Evolutionary conservation across 306 rosid genomes (phyloP).

Genomic region (Vachellia pachyceras): DNA sequence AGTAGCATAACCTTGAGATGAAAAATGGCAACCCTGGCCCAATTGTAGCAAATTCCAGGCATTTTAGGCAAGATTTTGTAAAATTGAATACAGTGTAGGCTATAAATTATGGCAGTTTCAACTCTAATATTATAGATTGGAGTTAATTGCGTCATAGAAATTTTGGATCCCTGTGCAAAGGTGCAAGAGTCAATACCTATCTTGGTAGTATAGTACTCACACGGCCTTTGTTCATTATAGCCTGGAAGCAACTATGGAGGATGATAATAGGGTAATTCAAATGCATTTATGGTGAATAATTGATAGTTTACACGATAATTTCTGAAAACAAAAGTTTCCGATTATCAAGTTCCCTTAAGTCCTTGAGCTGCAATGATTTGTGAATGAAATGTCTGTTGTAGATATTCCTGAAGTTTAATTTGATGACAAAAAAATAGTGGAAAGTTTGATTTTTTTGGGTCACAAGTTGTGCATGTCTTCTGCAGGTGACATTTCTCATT

Average conservation of each 20-base stretch:
- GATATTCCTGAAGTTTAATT: constrained; percentile 30
- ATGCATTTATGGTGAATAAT: constrained; percentile 28
- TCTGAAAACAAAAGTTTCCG: constrained; percentile 26
- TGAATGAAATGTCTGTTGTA: constrained; percentile 18
- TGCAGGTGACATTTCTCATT: constrained; percentile 45
- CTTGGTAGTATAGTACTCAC: background rate
- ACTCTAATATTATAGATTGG: constrained; percentile 25
- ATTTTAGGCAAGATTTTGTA: constrained; percentile 24
- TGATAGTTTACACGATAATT: constrained; percentile 10
- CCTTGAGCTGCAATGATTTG: constrained; percentile 29
- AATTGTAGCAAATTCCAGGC: constrained; percentile 32
- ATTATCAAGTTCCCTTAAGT: constrained; percentile 34
- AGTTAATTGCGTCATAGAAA: constrained; percentile 14
- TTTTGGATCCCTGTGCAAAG: background rate
- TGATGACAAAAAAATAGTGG: constrained; percentile 39
- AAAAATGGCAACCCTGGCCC: constrained; percentile 12
- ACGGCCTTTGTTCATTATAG: constrained; percentile 24
- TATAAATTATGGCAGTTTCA: constrained; percentile 27
- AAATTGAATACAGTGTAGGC: constrained; percentile 27
- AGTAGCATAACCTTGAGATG: constrained; percentile 16
- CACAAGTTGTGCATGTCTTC: constrained; percentile 24
- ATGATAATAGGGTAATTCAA: constrained; percentile 23
- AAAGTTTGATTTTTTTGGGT: constrained; percentile 30
- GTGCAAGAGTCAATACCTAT: background rate
- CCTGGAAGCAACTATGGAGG: constrained; percentile 30